A percentile compares a stretch with the other conserved stretches of the same genome.
Conservation (phyloP, 164 flowering plant genomes). For the Aristolochia californica region DNA sequence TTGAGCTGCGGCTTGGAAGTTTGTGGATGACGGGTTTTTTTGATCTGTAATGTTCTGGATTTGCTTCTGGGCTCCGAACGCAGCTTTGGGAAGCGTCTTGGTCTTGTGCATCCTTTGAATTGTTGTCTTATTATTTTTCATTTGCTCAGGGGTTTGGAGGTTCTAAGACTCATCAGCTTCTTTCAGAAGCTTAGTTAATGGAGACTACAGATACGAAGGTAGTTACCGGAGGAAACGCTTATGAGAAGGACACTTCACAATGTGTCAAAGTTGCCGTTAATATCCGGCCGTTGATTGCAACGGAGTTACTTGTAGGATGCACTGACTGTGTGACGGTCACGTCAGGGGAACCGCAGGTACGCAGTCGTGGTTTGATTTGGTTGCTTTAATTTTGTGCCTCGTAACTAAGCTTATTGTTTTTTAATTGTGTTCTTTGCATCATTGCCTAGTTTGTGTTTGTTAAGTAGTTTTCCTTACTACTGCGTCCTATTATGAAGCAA, state of each 20-base stretch:
- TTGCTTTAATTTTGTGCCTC: not conserved
- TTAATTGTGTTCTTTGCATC: too few species aligned
- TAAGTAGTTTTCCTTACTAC: too few species aligned
- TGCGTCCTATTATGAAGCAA: not conserved
- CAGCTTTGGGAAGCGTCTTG: too few species aligned
- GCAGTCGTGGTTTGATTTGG: not conserved
- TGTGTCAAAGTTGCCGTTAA: conserved; percentile 87
- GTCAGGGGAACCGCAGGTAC: conserved; percentile 90
- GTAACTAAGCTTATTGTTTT: too few species aligned
- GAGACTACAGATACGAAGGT: not conserved
- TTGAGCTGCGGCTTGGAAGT: too few species aligned
- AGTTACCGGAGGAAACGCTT: not conserved
- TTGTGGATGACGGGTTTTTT: too few species aligned
- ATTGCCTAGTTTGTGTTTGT: too few species aligned
- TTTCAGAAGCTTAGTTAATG: not conserved
- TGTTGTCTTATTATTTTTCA: not conserved
- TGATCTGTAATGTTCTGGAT: too few species aligned
- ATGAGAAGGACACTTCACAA: conserved; percentile 30
- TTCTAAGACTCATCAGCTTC: not conserved
- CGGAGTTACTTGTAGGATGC: conserved; percentile 72
- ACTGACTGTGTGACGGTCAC: conserved; percentile 63
- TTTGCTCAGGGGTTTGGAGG: not conserved
- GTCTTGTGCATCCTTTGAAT: not conserved
- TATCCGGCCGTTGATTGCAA: conserved; percentile 64
- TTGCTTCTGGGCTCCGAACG: too few species aligned